phyloP scores from a whole-genome alignment of 2,329 filamentous ascomycete species.

The Westerdykella sp. region DNA sequence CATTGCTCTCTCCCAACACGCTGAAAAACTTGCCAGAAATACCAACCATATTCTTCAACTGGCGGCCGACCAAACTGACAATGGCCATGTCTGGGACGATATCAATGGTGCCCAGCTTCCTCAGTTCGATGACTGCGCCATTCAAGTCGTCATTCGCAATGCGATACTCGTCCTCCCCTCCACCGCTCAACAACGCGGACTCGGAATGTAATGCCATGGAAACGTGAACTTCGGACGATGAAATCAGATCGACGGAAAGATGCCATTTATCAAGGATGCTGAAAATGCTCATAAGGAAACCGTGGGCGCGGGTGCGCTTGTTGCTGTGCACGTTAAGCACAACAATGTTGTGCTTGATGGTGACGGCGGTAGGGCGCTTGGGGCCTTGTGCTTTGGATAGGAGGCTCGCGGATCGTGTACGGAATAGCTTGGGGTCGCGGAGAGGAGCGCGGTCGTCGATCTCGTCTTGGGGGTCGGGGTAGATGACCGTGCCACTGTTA shows the following conservation, averaged over 20 bases:
- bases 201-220: constrained; percentile 93
- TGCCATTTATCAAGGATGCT: constrained; percentile 79
- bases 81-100: constrained; percentile 92
- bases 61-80: constrained; percentile 83
- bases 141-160: constrained; percentile 45
- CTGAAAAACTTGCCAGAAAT: constrained; percentile 93
- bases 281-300: constrained; percentile 92
- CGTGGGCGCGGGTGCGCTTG: constrained; percentile 90
- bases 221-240: constrained; percentile 92
- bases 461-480: constrained; percentile 63
- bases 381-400: constrained; percentile 42
- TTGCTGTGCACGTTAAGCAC: constrained; percentile 98
- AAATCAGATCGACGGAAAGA: constrained; percentile 92
- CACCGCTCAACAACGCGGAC: constrained; percentile 47
- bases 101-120: constrained; percentile 81
- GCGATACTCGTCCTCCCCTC: constrained; percentile 43
- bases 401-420: constrained; percentile 42
- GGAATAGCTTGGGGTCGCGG: constrained; percentile 53
- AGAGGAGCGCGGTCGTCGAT: constrained; percentile 49
- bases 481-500: constrained; percentile 71
- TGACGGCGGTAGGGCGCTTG: constrained; percentile 61
- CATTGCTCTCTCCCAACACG: constrained; percentile 82
- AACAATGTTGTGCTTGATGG: constrained; percentile 93
- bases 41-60: constrained; percentile 95
- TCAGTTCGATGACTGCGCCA: constrained; percentile 60